Conservation (phyloP, 257 asterid species). For the Capsicum rhomboideum region DNA sequence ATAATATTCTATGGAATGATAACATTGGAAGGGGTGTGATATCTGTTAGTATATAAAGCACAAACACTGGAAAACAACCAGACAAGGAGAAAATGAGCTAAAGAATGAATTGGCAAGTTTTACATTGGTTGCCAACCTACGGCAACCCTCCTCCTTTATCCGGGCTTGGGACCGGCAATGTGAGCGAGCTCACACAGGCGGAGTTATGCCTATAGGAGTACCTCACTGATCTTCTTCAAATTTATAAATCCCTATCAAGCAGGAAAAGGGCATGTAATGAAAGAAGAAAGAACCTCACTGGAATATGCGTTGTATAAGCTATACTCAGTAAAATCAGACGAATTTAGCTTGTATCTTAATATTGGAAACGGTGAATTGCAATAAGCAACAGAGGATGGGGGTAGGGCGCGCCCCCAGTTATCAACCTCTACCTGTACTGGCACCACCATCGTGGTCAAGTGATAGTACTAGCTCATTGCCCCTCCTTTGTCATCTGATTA, state of each 20-base stretch:
- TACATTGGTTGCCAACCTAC: neutral
- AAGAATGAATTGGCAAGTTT: neutral
- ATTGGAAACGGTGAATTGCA: no score
- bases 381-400: neutral
- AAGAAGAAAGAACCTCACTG: neutral
- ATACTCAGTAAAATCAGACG: no score
- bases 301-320: no score
- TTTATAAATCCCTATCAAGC: neutral
- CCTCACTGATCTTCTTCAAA: neutral
- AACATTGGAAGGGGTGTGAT: no score
- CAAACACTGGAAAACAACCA: neutral
- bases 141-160: neutral
- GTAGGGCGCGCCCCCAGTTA: neutral
- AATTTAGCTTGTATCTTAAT: no score
- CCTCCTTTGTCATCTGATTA: neutral
- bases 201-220: neutral
- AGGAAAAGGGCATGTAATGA: neutral
- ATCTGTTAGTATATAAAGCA: no score
- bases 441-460: neutral
- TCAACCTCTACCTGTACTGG: neutral
- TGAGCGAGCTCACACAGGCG: neutral
- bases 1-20: no score
- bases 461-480: neutral
- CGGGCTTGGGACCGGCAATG: neutral
- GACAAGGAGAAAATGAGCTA: no score